Percentiles rank a stretch among this genome's conserved stretches.
These are phyloP conservation scores for Beta vulgaris DNA, from an alignment of 148 eudicot genomes.

Conservation along the genomic window DNA sequence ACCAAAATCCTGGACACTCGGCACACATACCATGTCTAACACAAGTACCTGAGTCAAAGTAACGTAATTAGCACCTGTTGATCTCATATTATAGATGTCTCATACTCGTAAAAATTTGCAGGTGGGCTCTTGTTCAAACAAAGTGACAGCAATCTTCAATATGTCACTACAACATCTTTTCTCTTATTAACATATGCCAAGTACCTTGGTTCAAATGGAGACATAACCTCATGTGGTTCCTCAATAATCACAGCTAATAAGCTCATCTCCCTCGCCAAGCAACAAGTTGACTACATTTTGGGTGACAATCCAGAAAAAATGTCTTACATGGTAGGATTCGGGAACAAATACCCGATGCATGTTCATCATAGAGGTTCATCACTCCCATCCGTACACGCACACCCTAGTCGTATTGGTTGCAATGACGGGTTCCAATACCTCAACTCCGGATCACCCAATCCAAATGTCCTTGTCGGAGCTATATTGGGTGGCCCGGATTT, in stretches of 20 bases:
- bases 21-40: not conserved
- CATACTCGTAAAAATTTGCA: slow-evolving; percentile 19
- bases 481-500: slow-evolving; percentile 77
- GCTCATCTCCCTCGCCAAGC: slow-evolving; percentile 53
- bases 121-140: slow-evolving; percentile 74
- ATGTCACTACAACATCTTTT: slow-evolving; percentile 69
- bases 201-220: slow-evolving; percentile 47
- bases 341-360: slow-evolving; percentile 55
- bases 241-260: slow-evolving; percentile 44
- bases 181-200: slow-evolving; percentile 72
- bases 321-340: slow-evolving; percentile 93
- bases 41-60: not conserved
- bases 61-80: not conserved
- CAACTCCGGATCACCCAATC: slow-evolving; percentile 58
- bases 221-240: slow-evolving; percentile 45
- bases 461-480: slow-evolving; percentile 73
- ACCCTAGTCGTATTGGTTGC: slow-evolving; percentile 56
- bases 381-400: slow-evolving; percentile 51
- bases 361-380: slow-evolving; percentile 84
- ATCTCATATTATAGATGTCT: not conserved
- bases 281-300: slow-evolving; percentile 73
- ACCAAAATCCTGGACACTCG: not conserved
- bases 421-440: slow-evolving; percentile 65
- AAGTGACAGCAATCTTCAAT: slow-evolving; percentile 86
- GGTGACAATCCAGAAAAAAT: slow-evolving; percentile 68